Evolutionary conservation across 495 filamentous ascomycete species (phyloP).

Genomic region (Cercophora newfieldiana): DNA sequence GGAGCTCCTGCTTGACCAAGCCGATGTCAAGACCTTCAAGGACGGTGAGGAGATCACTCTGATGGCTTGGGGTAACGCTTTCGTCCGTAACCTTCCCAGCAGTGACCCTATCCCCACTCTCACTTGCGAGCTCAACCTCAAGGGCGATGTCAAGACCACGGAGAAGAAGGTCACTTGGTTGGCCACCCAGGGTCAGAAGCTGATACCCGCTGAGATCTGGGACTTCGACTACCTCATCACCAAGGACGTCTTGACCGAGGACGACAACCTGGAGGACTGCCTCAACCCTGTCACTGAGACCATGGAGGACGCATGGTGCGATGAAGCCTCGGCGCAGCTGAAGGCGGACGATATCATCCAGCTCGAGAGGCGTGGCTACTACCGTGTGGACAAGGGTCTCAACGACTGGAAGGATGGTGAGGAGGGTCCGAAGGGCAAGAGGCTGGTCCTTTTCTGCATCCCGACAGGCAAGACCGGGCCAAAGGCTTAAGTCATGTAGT

Average conservation of each 20-base stretch:
- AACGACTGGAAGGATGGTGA: slow-evolving; percentile 44
- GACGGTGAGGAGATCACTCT: slow-evolving; percentile 90
- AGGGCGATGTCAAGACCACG: slow-evolving; percentile 90
- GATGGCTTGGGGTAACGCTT: slow-evolving; percentile 94
- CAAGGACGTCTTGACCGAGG: slow-evolving; percentile 83
- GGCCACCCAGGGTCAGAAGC: slow-evolving; percentile 67
- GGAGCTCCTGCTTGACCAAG: slow-evolving; percentile 78
- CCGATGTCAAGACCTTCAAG: slow-evolving; percentile 76
- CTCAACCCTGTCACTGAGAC: slow-evolving; percentile 75
- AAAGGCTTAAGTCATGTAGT: slow-evolving; percentile 20
- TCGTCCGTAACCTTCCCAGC: slow-evolving; percentile 61
- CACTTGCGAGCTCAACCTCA: slow-evolving; percentile 77
- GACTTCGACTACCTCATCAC: slow-evolving; percentile 92
- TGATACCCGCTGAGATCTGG: slow-evolving; percentile 79
- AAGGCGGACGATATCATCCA: slow-evolving; percentile 87
- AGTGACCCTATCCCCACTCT: slow-evolving; percentile 63
- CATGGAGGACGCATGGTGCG: slow-evolving; percentile 71
- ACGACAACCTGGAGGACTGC: slow-evolving; percentile 79
- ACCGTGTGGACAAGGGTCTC: slow-evolving; percentile 67
- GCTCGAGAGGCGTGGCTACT: slow-evolving; percentile 92
- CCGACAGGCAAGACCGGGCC: slow-evolving; percentile 55
- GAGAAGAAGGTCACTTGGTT: slow-evolving; percentile 96
- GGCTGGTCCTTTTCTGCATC: slow-evolving; percentile 76
- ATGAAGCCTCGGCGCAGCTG: slow-evolving; percentile 73
- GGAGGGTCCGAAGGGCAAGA: slow-evolving; percentile 52